Base-by-base conservation (phyloP, 345 rosid species). In the Turnera subulata region DNA sequence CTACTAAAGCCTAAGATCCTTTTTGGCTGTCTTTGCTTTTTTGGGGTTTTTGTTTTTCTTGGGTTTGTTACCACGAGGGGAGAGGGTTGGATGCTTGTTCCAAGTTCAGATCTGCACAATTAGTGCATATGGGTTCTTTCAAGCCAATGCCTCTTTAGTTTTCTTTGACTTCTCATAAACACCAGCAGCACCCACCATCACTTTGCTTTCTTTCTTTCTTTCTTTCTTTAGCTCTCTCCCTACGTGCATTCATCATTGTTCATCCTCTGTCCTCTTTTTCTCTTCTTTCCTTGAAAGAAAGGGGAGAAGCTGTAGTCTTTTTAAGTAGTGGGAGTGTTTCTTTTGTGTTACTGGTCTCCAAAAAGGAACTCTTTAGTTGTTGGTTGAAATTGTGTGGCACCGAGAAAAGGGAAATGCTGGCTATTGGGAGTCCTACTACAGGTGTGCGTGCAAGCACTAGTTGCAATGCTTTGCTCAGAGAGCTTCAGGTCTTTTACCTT, bases 381-480 rank as follows among this genome's bases (percentile, higher is more conserved):
- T 53, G 55, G 43, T 66, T 68, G 29, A 61, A 55, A 38, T 55
- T 46, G n/a, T n/a, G 43, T 56, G 25, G 15, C 12, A 38, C 15
- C 26, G 68, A 44, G 19, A 54, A 33, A 52, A 50, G 21, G 61
- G 66, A 82, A 78, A 91, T 92, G 98, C 71, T 89, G 72, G 79
- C 88, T 50, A 78, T 78, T 67, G 93, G 84, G 63, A 80, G 82
- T 58, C 84, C 86, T 40, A 66, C 64, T 22, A 22, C 75, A 3
- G 73, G 86, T 50, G 53, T 70, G 62, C 86, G 79, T 53, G 59
- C 87, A n/a, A 86, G 81, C 81, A 71, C 78, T 69, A 79, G 59
- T 63, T 86, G 90, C 78, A 79, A 76, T 76, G 79, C 82, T 70
- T 75, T 92, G 62, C 91, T 92, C 67, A 73, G 73, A 68, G 96